Evolutionary conservation across 768 basidiomycete species (phyloP).

Genomic region (Boletus sp.): DNA sequence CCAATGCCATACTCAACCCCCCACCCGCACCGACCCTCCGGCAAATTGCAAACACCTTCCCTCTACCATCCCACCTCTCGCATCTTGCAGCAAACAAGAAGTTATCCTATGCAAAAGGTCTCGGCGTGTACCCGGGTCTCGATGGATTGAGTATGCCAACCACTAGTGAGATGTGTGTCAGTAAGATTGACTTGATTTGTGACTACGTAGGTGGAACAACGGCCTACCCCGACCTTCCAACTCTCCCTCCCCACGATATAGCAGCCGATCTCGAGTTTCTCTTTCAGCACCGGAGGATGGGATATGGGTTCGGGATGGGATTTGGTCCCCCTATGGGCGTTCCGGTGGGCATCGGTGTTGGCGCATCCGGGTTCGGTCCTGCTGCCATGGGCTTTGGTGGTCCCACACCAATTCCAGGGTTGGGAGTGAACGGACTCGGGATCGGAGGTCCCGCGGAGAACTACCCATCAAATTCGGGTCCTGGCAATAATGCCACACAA

Average conservation of each 20-base stretch:
- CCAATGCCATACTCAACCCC: constrained; percentile 48
- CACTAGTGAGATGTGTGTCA: constrained; percentile 4
- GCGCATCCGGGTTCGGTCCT: constrained; percentile 20
- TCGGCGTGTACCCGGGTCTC: constrained; percentile 18
- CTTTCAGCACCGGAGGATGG: constrained; percentile 39
- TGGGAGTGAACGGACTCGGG: constrained; percentile 24
- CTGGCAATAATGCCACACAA: constrained; percentile 5
- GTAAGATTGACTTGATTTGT: neutral
- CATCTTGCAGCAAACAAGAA: constrained; percentile 22
- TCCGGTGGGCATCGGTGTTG: constrained; percentile 17
- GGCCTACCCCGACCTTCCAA: constrained; percentile 32
- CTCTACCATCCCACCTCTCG: constrained; percentile 38
- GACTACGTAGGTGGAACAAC: constrained; percentile 43
- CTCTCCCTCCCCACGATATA: constrained; percentile 49
- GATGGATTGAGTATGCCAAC: constrained; percentile 19
- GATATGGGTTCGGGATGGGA: constrained; percentile 25
- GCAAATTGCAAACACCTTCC: constrained; percentile 62
- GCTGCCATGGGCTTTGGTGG: constrained; percentile 18
- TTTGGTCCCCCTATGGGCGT: constrained; percentile 24
- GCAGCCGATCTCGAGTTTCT: constrained; percentile 55
- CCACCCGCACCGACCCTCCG: constrained; percentile 61
- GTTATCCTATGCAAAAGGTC: constrained; percentile 16
- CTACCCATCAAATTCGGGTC: constrained; percentile 17
- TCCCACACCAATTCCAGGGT: constrained; percentile 12
- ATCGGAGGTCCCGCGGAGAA: constrained; percentile 15